Base-by-base conservation (phyloP, 768 basidiomycete species). In the Mycena venus region DNA sequence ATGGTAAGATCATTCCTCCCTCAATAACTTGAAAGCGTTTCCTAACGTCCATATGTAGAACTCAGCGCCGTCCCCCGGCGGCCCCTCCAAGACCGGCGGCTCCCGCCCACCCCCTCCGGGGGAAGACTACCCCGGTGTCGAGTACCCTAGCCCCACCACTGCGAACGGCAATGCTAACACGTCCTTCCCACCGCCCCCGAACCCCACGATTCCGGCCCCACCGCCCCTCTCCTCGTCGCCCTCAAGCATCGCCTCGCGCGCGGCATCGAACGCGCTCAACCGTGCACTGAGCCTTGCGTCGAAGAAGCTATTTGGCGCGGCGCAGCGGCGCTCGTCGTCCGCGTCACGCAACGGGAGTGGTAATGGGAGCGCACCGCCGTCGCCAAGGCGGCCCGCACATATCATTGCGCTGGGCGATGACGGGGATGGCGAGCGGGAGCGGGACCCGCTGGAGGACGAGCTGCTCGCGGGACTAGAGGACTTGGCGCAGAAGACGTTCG, bases 401-500 rank as follows among this genome's bases (percentile, higher is more conserved):
- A 86, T 92, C 32, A 85, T 93, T 47, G 78, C 87, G 3, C 73
- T 86, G 62, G 89, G 87, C 60, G 84, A 83, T 59, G 89, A 87
- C 59, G 85, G 83, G 61, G 89, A 87, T 61, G 85, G 82, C 4
- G 87, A 87, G 56, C 84, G 80, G 7, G 85, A 87, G 73, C 83
- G 89, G 23, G 93, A 95, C 78, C 93, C 93, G 1, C 85, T 94
- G 77, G 96, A 98, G 77, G 95, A 98, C 73, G 91, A 91, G 72
- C 83, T 98, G n/a, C 84, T 98, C n/a, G 90, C 87, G 3, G 82
- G 85, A 23, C 85, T 99, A 51, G 98, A 99, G 80, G 95, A 97
- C 75, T 86, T 97, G 4, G 98, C 97, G 38, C 96, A 98, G 88
- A 99, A 99, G 89, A 98, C 98, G 38, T 93, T 95, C 73, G 96